phyloP scores from a whole-genome alignment of 2,329 filamentous ascomycete species.

The Coleophoma eucalyptorum region DNA sequence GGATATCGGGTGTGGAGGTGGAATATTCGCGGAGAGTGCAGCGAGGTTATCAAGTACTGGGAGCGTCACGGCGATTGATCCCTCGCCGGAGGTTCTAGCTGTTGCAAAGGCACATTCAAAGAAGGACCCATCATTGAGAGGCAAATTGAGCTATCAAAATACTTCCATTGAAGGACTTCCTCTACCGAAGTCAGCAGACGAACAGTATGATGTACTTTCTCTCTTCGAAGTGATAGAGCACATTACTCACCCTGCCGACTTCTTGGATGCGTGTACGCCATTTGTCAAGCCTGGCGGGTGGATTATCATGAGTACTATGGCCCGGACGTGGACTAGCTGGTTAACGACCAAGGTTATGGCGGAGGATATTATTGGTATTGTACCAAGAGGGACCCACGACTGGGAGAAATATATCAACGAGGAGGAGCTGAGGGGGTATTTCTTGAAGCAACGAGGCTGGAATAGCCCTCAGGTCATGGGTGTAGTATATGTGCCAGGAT shows the following conservation, averaged over 20 bases:
- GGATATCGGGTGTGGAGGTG: constrained; percentile 92
- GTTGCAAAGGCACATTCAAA: constrained; percentile 75
- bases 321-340: constrained; percentile 84
- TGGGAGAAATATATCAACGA: constrained; percentile 96
- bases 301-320: constrained; percentile 90
- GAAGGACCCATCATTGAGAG: constrained; percentile 63
- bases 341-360: constrained; percentile 89
- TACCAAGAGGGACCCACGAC: constrained; percentile 90
- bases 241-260: constrained; percentile 70
- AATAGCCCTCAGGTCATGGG: constrained; percentile 63
- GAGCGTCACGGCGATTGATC: constrained; percentile 73
- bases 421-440: constrained; percentile 62
- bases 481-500: constrained; percentile 82
- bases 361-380: constrained; percentile 82
- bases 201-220: constrained; percentile 74
- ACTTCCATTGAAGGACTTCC: constrained; percentile 70
- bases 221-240: constrained; percentile 97
- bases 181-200: constrained; percentile 29
- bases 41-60: constrained; percentile 62
- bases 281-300: constrained; percentile 89
- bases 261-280: constrained; percentile 66
- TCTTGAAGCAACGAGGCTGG: constrained; percentile 53
- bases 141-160: constrained; percentile 69
- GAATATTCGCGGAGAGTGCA: constrained; percentile 90
- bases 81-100: constrained; percentile 66